Evolutionary conservation across 169 alveolate species (phyloP).

Genomic region (Cryptosporidium parvum): DNA sequence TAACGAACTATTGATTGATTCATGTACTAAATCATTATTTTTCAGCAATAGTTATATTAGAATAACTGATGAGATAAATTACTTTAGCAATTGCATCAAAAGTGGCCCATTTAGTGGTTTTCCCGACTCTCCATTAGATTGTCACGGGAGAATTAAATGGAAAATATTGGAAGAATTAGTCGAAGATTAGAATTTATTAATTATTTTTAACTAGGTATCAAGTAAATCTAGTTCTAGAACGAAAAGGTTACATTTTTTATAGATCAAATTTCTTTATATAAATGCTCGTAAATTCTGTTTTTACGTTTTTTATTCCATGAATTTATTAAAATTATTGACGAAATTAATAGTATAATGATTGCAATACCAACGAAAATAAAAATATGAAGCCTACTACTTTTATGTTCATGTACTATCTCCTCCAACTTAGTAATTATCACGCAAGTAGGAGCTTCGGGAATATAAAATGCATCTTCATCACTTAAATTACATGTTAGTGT

Average conservation of each 20-base stretch:
- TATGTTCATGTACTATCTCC: neutral
- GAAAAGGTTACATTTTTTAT: neutral
- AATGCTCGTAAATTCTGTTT: neutral
- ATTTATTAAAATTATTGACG: neutral
- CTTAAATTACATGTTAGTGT: conserved; percentile 61
- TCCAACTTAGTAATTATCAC: neutral
- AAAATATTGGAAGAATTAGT: conserved; percentile 32
- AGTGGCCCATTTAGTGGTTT: conserved; percentile 49
- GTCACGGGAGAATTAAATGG: conserved; percentile 54
- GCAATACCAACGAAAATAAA: conserved; percentile 6
- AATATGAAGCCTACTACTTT: neutral
- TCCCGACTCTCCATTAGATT: conserved; percentile 66
- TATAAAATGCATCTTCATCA: conserved; percentile 44
- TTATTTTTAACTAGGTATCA: neutral
- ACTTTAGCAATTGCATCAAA: conserved; percentile 22
- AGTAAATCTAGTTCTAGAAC: neutral
- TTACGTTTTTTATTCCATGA: conserved; percentile 29
- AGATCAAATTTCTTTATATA: neutral
- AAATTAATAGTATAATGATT: conserved; percentile 10
- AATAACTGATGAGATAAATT: neutral
- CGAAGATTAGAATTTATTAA: conserved; percentile 1
- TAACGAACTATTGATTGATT: conserved; percentile 52
- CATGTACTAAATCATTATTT: conserved; percentile 44
- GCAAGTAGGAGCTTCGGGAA: conserved; percentile 53
- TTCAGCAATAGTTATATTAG: neutral